These are phyloP conservation scores for Mycena olivaceomarginata DNA, from an alignment of 768 basidiomycete genomes.

Conservation along the genomic window DNA sequence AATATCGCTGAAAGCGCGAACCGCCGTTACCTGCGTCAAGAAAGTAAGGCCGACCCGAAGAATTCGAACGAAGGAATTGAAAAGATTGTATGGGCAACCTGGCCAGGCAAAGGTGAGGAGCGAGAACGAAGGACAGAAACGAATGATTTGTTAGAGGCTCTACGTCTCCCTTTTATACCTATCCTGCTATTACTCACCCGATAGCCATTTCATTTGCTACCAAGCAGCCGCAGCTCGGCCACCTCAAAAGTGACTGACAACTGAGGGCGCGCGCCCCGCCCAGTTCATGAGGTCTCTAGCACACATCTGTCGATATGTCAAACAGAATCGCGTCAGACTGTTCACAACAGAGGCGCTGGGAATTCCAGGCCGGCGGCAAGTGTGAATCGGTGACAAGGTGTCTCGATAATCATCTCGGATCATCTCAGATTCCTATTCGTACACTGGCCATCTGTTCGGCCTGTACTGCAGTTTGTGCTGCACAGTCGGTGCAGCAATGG, in stretches of 20 bases:
- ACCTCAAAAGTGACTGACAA: neutral
- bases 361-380: too few relatives aligned
- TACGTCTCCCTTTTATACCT: neutral
- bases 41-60: conserved; percentile 9
- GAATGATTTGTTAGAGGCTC: neutral
- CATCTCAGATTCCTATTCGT: too few relatives aligned
- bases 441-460: too few relatives aligned
- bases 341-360: neutral
- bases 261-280: neutral
- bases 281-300: neutral
- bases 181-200: neutral
- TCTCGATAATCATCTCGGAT: too few relatives aligned
- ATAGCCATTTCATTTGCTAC: neutral
- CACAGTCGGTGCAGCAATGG: too few relatives aligned
- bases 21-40: neutral
- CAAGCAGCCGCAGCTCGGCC: neutral
- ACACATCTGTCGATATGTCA: neutral
- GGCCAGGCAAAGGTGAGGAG: conserved; percentile 15
- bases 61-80: neutral
- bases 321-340: neutral
- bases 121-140: conserved; percentile 17
- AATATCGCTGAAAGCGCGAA: neutral
- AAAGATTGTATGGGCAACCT: conserved; percentile 29
- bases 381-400: too few relatives aligned
- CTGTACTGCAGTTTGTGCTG: too few relatives aligned